These are phyloP conservation scores for Gilbertella persicaria DNA, from an alignment of 371 early-diverging fungal species.

Conservation along the genomic window DNA sequence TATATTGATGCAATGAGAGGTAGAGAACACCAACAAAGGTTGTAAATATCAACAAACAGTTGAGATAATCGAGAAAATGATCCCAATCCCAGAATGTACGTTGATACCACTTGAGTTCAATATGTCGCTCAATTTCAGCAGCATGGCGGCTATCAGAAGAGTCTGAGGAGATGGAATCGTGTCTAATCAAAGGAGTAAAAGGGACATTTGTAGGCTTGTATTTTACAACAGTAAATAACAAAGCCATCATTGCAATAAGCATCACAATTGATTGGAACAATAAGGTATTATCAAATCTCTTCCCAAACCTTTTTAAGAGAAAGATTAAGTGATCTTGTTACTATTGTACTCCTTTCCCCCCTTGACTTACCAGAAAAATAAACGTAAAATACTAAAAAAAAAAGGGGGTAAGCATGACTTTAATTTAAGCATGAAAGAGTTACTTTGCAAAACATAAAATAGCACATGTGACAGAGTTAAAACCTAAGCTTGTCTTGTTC, in stretches of 20 bases:
- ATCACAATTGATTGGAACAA: slow-evolving; percentile 66
- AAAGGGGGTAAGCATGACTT: neutral
- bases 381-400: slow-evolving; percentile 50
- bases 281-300: slow-evolving; percentile 60
- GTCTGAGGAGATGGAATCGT: slow-evolving; percentile 12
- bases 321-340: slow-evolving; percentile 4
- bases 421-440: neutral
- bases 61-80: slow-evolving; percentile 46
- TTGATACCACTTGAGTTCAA: slow-evolving; percentile 19
- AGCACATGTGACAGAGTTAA: slow-evolving; percentile 39
- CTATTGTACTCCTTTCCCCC: neutral
- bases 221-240: slow-evolving; percentile 50
- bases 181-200: slow-evolving; percentile 12
- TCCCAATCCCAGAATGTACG: slow-evolving; percentile 42
- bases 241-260: slow-evolving; percentile 55
- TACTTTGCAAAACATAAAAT: slow-evolving; percentile 42
- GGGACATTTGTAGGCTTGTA: slow-evolving; percentile 21
- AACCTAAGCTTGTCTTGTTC: slow-evolving; percentile 36
- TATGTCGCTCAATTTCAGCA: slow-evolving; percentile 6
- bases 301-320: slow-evolving; percentile 46
- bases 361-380: slow-evolving; percentile 64
- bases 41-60: slow-evolving; percentile 45
- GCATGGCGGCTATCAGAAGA: neutral
- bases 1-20: slow-evolving; percentile 35
- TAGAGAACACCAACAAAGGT: slow-evolving; percentile 35